phyloP scores from a whole-genome alignment of 805 yeast species.

The Ogataea nitratoaversa region DNA sequence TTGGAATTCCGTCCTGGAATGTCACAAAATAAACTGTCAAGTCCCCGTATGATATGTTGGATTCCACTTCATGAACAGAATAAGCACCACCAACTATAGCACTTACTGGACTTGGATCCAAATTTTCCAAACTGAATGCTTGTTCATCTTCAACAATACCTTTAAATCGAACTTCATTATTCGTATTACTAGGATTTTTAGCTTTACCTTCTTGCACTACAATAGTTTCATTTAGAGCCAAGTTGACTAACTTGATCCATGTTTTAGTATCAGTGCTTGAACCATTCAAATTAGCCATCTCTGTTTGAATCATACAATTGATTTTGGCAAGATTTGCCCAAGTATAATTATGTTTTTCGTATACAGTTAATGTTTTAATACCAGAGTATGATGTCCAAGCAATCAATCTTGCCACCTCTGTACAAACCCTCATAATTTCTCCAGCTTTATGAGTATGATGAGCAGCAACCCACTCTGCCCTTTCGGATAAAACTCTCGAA shows the following conservation, averaged over 20 bases:
- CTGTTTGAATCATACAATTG: slow-evolving; percentile 23
- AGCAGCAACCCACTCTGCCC: slow-evolving; percentile 38
- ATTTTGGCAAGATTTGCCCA: slow-evolving; percentile 27
- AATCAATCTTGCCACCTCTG: slow-evolving; percentile 33
- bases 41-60: slow-evolving; percentile 5
- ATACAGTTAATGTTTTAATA: slow-evolving; percentile 21
- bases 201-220: slow-evolving; percentile 11
- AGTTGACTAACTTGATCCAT: slow-evolving; percentile 22
- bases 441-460: slow-evolving; percentile 38
- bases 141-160: not conserved
- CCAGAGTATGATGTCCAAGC: slow-evolving; percentile 28
- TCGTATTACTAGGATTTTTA: too few species aligned
- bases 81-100: slow-evolving; percentile 6
- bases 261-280: slow-evolving; percentile 12
- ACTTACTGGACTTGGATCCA: slow-evolving; percentile 15
- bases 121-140: slow-evolving; percentile 3
- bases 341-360: slow-evolving; percentile 25
- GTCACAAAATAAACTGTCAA: slow-evolving; percentile 13
- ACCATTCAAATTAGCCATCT: slow-evolving; percentile 18
- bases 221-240: slow-evolving; percentile 12
- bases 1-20: slow-evolving; percentile 5
- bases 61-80: slow-evolving; percentile 8
- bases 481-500: slow-evolving; percentile 25
- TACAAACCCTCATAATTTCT: slow-evolving; percentile 36
- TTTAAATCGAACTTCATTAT: not conserved